Base-by-base conservation (phyloP, 345 rosid genomes). In the Bruguiera parviflora region DNA sequence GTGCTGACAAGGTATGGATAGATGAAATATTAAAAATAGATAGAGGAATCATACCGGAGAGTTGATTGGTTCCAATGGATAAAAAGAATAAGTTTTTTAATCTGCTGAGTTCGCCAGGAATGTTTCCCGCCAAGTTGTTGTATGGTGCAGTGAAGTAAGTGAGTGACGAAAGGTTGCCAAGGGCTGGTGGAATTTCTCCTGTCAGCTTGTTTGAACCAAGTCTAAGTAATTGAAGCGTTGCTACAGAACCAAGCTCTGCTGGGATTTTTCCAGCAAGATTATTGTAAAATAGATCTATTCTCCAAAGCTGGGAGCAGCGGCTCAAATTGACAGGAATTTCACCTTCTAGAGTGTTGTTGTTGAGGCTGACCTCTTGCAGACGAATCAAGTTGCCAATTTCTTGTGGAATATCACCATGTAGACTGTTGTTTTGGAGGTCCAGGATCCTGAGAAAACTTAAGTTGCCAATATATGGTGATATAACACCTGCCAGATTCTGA, bases 11-110 rank as follows among this genome's bases (percentile, higher is more conserved):
- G 64, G 20, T 15, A 6, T 0, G 7, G 31, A 71, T 28, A 3
- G 69, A 46, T 11, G 69, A 56, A 33, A 71, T 65, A 28, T 72
- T 72, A 51, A 64, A 65, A 21, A 65, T 58, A 35, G 65, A 72
- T 24, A 8, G 57, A 65, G 75, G 70, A 20, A 72, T 31, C 18
- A n/a, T 43, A 32, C 75, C 75, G 6, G 75, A 57, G 9, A 70
- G 73, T 27, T 16, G 31, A 31, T 65, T 47, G 21, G 5, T 53
- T 21, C 58, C 60, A 52, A 70, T 19, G 4, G 66, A 49, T 18
- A 70, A 52, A 25, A 61, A 62, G n/a, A 16, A 13, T 52, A 65
- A 20, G 13, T n/a, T 56, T 25, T 21, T 53, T 56, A 71, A 47
- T 20, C 13, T 49, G n/a, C 74, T 58, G 6, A 71, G 2, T 24